phyloP scores from a whole-genome alignment of 2,329 filamentous ascomycete species.

The Diplodia sapinea region DNA sequence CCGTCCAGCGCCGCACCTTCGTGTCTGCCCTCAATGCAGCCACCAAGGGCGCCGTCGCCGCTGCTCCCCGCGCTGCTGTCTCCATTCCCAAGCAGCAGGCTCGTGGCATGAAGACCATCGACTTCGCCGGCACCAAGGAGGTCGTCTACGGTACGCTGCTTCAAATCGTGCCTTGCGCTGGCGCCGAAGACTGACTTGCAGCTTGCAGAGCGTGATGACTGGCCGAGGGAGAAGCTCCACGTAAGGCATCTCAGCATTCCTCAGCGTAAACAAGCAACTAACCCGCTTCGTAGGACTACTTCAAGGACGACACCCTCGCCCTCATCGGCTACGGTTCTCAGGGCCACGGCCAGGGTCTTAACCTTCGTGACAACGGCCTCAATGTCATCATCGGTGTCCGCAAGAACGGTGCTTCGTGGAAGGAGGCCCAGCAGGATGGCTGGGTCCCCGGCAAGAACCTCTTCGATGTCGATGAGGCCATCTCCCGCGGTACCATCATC shows the following conservation, averaged over 20 bases:
- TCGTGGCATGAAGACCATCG: constrained; percentile 96
- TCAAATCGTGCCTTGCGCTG: constrained; percentile 32
- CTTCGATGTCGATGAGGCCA: constrained; percentile 97
- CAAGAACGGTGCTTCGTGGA: constrained; percentile 98
- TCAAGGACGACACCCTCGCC: constrained; percentile 99
- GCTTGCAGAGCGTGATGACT: constrained; percentile 86
- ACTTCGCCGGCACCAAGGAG: constrained; percentile 96
- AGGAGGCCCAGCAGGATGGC: constrained; percentile 94
- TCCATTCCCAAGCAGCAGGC: constrained; percentile 66
- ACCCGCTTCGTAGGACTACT: constrained; percentile 76
- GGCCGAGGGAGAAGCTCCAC: constrained; percentile 97
- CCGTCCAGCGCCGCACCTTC: constrained; percentile 63
- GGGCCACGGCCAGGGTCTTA: constrained; percentile 98
- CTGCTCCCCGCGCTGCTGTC: constrained; percentile 54
- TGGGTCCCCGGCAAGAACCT: constrained; percentile 99
- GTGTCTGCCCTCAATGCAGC: constrained; percentile 62
- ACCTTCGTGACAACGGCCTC: constrained; percentile 98
- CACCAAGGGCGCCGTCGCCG: constrained; percentile 51
- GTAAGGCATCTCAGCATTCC: constrained; percentile 61
- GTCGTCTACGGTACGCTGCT: constrained; percentile 78
- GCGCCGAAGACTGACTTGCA: constrained; percentile 40
- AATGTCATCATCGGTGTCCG: constrained; percentile 99
- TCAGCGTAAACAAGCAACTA: constrained; percentile 35
- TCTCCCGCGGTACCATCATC: constrained; percentile 88
- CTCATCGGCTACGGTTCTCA: constrained; percentile 98